These are phyloP conservation scores for Pseudocercospora fijiensis DNA, from an alignment of 2,329 filamentous ascomycete species.

Conservation along the genomic window DNA sequence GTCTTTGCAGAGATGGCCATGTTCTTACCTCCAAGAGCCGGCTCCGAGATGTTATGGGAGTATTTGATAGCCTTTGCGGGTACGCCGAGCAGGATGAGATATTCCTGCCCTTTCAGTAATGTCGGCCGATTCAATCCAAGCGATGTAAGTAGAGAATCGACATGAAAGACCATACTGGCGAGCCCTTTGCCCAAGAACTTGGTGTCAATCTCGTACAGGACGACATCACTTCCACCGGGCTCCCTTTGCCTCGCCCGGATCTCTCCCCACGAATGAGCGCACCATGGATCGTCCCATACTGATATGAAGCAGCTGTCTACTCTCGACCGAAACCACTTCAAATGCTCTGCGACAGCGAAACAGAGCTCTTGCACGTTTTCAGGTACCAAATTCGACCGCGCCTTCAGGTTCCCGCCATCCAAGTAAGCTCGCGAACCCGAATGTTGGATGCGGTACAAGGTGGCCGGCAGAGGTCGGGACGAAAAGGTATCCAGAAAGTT, in stretches of 20 bases:
- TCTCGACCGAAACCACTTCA: constrained; percentile 3
- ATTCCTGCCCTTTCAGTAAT: background rate
- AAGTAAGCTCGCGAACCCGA: constrained; percentile 6
- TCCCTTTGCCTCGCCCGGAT: background rate
- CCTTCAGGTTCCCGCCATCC: constrained; percentile 7
- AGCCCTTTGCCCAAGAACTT: constrained; percentile 2
- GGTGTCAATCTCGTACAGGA: constrained; percentile 3
- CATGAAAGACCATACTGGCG: constrained; percentile 6
- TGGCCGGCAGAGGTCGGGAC: constrained; percentile 5
- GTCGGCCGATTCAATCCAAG: constrained; percentile 4
- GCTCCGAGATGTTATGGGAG: constrained; percentile 7
- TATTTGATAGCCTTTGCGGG: constrained; percentile 7
- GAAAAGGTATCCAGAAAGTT: constrained; percentile 4
- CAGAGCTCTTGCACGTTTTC: constrained; percentile 1
- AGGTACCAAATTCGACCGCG: constrained; percentile 1
- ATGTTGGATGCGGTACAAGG: constrained; percentile 5
- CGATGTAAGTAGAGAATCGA: background rate
- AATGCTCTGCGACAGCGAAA: background rate
- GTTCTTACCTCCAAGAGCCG: background rate
- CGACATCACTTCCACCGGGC: background rate
- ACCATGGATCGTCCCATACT: constrained; percentile 8
- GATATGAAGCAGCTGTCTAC: constrained; percentile 9
- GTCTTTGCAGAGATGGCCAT: background rate
- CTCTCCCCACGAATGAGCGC: constrained; percentile 4
- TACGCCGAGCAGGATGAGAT: background rate